Conservation (phyloP, 106 monocot genomes). For the Acorus gramineus region DNA sequence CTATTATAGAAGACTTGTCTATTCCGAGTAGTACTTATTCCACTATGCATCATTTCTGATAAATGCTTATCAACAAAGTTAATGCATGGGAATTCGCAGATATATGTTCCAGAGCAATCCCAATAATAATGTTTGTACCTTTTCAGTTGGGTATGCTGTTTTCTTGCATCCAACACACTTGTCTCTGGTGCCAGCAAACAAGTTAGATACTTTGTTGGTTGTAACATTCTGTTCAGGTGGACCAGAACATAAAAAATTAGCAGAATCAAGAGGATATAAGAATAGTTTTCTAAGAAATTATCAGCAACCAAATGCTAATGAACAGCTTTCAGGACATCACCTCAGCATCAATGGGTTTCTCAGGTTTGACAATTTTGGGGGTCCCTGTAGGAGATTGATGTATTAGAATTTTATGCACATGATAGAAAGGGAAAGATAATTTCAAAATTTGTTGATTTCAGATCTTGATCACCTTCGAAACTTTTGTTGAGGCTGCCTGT, state of each 20-base stretch:
- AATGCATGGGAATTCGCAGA: too few relatives aligned
- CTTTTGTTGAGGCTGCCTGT: conserved; percentile 93
- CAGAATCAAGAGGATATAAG: background rate
- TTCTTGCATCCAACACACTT: conserved; percentile 82
- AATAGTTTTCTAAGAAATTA: background rate
- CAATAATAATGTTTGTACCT: conserved; percentile 22
- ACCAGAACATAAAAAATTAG: background rate
- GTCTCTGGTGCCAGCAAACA: conserved; percentile 77
- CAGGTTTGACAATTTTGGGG: conserved; percentile 73
- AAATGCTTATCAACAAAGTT: too few relatives aligned
- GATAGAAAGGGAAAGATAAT: background rate
- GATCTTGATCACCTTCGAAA: conserved; percentile 54
- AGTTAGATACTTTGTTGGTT: conserved; percentile 40
- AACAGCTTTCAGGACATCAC: conserved; percentile 12
- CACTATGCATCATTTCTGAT: too few relatives aligned
- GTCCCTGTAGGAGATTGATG: conserved; percentile 39
- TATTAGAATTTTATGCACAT: background rate
- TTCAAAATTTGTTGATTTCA: background rate
- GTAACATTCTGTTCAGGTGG: conserved; percentile 24
- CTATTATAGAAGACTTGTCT: too few relatives aligned
- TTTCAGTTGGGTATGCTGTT: conserved; percentile 82
- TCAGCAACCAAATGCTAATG: too few relatives aligned
- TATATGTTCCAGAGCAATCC: too few relatives aligned
- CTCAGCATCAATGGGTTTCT: conserved; percentile 53
- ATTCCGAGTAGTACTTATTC: too few relatives aligned